Conservation (phyloP, 805 yeast genomes). For the Lipomyces yamadae region DNA sequence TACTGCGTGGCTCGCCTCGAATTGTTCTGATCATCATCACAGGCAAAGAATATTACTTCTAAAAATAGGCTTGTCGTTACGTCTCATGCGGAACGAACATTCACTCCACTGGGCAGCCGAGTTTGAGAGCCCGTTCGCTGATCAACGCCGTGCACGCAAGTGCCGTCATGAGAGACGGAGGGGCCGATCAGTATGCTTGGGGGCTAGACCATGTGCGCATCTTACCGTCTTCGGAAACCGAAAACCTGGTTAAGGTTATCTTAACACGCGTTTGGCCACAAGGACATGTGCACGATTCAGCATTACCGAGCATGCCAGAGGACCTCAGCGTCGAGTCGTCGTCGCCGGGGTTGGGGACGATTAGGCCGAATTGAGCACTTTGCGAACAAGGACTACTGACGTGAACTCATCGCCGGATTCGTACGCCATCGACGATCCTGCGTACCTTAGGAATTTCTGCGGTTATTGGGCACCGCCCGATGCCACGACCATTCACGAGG, state of each 20-base stretch:
- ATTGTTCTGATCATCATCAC: too few species aligned
- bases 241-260: neutral
- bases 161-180: too few species aligned
- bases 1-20: too few species aligned
- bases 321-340: neutral
- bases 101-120: too few species aligned
- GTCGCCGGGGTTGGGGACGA: neutral
- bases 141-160: too few species aligned
- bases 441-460: neutral
- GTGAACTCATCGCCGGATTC: neutral
- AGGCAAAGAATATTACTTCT: too few species aligned
- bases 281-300: neutral
- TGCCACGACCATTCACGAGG: neutral
- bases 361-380: neutral
- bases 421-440: neutral
- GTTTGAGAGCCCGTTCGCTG: too few species aligned
- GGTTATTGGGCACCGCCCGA: neutral
- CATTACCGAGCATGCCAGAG: neutral
- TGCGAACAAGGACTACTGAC: neutral
- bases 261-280: neutral
- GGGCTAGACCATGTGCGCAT: slow-evolving; percentile 1
- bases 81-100: too few species aligned
- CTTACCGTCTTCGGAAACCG: neutral
- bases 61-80: too few species aligned
- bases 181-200: neutral